Evolutionary conservation across 495 filamentous ascomycete genomes (phyloP).

Genomic region (Penicillium dipodomyicola): DNA sequence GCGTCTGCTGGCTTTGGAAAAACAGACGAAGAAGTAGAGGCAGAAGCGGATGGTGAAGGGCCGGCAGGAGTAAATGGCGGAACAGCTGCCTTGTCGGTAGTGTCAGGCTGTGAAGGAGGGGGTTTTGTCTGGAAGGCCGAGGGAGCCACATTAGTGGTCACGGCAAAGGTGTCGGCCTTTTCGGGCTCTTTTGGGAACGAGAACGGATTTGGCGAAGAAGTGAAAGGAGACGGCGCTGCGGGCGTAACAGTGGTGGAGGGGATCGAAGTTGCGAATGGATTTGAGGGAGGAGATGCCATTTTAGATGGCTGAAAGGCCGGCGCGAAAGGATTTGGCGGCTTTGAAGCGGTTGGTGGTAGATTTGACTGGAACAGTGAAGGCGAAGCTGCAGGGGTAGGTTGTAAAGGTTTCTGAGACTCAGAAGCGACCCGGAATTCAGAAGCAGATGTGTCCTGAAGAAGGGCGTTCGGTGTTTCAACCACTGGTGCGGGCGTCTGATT

Average conservation of each 20-base stretch:
- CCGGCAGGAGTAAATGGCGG: background rate
- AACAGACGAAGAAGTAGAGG: background rate
- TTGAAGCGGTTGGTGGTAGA: constrained; percentile 4
- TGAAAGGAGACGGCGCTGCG: background rate
- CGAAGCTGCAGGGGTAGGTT: constrained; percentile 5
- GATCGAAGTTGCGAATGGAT: constrained; percentile 20
- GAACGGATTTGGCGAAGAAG: background rate
- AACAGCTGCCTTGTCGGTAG: background rate
- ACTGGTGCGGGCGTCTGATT: constrained; percentile 26
- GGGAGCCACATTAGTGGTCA: background rate
- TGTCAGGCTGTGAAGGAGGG: background rate
- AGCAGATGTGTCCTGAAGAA: background rate
- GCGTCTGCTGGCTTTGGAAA: background rate
- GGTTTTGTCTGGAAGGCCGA: background rate
- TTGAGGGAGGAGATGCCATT: constrained; percentile 9
- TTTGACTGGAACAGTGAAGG: constrained; percentile 14
- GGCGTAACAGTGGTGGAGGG: background rate
- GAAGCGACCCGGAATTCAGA: constrained; percentile 7
- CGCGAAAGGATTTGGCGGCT: constrained; percentile 18
- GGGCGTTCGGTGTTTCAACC: constrained; percentile 6
- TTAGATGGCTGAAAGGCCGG: constrained; percentile 16
- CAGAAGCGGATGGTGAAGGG: background rate
- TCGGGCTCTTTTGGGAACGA: constrained; percentile 1
- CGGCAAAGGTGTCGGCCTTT: background rate
- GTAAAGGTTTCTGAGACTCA: constrained; percentile 17